Evolutionary conservation across 2,329 filamentous ascomycete species (phyloP).

Genomic region (Apiospora hydei): DNA sequence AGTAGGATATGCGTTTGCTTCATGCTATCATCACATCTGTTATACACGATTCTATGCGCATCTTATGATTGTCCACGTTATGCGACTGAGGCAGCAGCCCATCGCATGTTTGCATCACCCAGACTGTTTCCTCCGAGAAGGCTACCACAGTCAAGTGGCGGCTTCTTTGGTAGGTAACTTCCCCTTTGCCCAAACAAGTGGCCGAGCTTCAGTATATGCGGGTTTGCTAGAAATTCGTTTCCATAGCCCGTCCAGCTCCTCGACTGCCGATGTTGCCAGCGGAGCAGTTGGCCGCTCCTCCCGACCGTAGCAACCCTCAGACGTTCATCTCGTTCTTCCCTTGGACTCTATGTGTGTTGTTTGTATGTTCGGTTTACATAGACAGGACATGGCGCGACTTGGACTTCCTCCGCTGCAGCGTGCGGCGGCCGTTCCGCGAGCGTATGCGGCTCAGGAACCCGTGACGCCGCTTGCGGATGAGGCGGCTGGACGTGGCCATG

Average conservation of each 20-base stretch:
- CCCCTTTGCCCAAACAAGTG: background rate
- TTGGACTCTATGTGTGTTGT: background rate
- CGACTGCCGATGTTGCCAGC: background rate
- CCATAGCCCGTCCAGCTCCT: background rate
- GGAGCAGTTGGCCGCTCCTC: background rate
- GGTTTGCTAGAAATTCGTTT: background rate
- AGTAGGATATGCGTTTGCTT: background rate
- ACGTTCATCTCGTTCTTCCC: background rate
- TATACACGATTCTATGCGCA: background rate
- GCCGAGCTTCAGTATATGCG: background rate
- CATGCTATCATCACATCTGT: background rate
- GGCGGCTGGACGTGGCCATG: conserved; percentile 60
- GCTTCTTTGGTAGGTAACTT: background rate
- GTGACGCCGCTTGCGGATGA: conserved; percentile 66
- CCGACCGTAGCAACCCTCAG: background rate
- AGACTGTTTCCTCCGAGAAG: background rate
- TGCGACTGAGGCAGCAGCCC: background rate
- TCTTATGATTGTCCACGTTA: background rate
- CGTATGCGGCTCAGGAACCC: conserved; percentile 62
- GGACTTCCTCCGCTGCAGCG: conserved; percentile 56
- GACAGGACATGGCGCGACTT: conserved; percentile 60
- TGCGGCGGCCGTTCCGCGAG: conserved; percentile 60
- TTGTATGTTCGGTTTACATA: conserved; percentile 32
- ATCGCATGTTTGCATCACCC: background rate
- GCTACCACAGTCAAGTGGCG: background rate